Evolutionary conservation across 2,329 filamentous ascomycete species (phyloP), one percentile per base, ranked within the genome.

Genomic region (Diaporthe nobilis): DNA sequence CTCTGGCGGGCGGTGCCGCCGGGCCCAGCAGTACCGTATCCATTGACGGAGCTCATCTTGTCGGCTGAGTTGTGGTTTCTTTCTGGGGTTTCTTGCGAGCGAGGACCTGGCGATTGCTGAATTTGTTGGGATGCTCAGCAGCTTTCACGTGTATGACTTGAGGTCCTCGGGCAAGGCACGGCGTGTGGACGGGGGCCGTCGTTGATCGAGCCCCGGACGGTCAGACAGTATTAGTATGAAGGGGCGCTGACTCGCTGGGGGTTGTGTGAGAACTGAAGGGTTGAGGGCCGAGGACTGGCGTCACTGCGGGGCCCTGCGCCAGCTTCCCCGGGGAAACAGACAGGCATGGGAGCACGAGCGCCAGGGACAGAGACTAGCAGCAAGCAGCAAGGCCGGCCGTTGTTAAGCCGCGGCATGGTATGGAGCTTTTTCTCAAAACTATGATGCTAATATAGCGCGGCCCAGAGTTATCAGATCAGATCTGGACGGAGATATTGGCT

Each of bases 11-110:
- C 34, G 34, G 73, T 42, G 7, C 15, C 49, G 28, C 31, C 47
- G 9, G 34, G 47, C 53, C 71, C 73, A 53, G 74, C 77, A 65
- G 71, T 71, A 47, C 74, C 74, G 44, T 77, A 74, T 31, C 74
- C 65, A 4, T 55, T 74, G 39, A 37, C 31, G 25, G 68, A 13
- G 60, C 65, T 77, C 76, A 77, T 77, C 28, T 68, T 68, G 65
- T 39, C 28, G 9, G 65, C 44, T 53, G 47, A 25, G 22, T n/a
- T 17, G 37, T 15, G 51, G 2, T 31, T 22, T 31, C 39, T 31
- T 47, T 28, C 15, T 28, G 37, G 1, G 17, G 60, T 12, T 44
- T 39, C n/a, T 63, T 42, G 25, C 25, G 60, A 31, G 25, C n/a
- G 15, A 31, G 12, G 17, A 39, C 39, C 39, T 31, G 42, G 42